A percentile compares a stretch with the other conserved stretches of the same genome.
Conservation (phyloP, 2,329 filamentous ascomycete species). For the Thielaviopsis populi region DNA sequence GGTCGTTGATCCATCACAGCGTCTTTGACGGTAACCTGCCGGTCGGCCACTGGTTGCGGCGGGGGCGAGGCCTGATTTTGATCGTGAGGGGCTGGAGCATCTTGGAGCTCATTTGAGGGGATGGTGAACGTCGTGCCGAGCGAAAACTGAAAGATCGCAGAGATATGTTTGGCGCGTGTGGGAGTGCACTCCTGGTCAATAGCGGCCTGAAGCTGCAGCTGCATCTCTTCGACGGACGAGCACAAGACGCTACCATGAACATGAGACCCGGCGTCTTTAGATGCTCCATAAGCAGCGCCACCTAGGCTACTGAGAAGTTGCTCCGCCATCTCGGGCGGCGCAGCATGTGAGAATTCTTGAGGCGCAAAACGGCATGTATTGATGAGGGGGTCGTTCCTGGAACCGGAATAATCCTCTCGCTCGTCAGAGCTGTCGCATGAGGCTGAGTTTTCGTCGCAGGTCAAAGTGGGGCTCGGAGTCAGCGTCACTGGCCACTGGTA, state of each 20-base stretch:
- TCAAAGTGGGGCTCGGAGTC: background rate
- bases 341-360: background rate
- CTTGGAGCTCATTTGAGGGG: slow-evolving; percentile 25
- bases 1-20: slow-evolving; percentile 34
- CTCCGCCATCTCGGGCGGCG: slow-evolving; percentile 4
- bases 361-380: background rate
- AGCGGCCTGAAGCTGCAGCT: slow-evolving; percentile 29
- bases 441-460: background rate
- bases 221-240: slow-evolving; percentile 31
- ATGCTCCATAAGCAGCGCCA: background rate
- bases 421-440: background rate
- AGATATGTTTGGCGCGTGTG: slow-evolving; percentile 36
- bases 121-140: slow-evolving; percentile 31
- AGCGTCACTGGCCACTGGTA: background rate
- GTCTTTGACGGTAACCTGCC: slow-evolving; percentile 31
- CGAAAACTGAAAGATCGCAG: slow-evolving; percentile 33
- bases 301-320: background rate
- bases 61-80: slow-evolving; percentile 22
- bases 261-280: too few species aligned
- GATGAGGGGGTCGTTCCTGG: background rate
- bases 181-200: slow-evolving; percentile 31
- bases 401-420: background rate
- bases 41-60: slow-evolving; percentile 21
- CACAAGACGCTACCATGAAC: slow-evolving; percentile 18
- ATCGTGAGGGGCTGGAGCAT: slow-evolving; percentile 25